A percentile compares a stretch with the other conserved stretches of the same genome.
These are phyloP conservation scores for Geosmithia putterillii DNA, from an alignment of 2,329 filamentous ascomycete genomes.

Conservation along the genomic window DNA sequence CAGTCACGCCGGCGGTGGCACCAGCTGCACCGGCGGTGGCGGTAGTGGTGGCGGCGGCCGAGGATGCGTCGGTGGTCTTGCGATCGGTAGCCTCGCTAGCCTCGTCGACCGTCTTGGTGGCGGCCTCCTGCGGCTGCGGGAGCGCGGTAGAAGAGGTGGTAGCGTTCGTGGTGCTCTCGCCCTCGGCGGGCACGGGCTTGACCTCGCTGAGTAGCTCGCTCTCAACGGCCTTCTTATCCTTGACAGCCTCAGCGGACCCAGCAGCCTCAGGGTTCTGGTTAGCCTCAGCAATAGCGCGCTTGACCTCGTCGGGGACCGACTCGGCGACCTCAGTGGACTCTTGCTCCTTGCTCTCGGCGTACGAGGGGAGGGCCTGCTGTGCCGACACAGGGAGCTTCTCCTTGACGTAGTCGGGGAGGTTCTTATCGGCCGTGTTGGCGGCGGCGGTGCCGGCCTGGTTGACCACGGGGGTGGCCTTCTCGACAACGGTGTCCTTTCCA, in stretches of 20 bases:
- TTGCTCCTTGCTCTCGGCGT: slow-evolving; percentile 23
- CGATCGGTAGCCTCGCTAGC: no score
- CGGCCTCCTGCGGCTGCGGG: slow-evolving; percentile 5
- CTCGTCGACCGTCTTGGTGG: no score
- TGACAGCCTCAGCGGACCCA: slow-evolving; percentile 52
- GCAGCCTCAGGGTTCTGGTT: slow-evolving; percentile 59
- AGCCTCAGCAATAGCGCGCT: slow-evolving; percentile 44
- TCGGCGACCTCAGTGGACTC: slow-evolving; percentile 33
- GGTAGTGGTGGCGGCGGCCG: slow-evolving; percentile 4
- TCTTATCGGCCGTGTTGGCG: slow-evolving; percentile 27
- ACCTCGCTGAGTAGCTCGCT: slow-evolving; percentile 58
- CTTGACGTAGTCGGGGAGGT: slow-evolving; percentile 42
- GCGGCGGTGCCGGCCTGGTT: slow-evolving; percentile 22
- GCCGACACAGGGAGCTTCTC: slow-evolving; percentile 35
- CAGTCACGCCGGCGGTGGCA: neutral
- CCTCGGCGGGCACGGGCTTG: slow-evolving; percentile 24
- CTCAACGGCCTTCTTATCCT: slow-evolving; percentile 66
- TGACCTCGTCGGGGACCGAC: slow-evolving; percentile 42
- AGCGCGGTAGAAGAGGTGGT: no score
- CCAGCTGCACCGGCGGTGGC: neutral
- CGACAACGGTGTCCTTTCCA: slow-evolving; percentile 22
- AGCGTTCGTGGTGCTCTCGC: slow-evolving; percentile 14
- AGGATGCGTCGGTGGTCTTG: neutral
- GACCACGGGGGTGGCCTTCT: slow-evolving; percentile 12
- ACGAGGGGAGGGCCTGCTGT: slow-evolving; percentile 31